Conservation (phyloP, 2,329 filamentous ascomycete genomes). For the Pochonia chlamydosporia region DNA sequence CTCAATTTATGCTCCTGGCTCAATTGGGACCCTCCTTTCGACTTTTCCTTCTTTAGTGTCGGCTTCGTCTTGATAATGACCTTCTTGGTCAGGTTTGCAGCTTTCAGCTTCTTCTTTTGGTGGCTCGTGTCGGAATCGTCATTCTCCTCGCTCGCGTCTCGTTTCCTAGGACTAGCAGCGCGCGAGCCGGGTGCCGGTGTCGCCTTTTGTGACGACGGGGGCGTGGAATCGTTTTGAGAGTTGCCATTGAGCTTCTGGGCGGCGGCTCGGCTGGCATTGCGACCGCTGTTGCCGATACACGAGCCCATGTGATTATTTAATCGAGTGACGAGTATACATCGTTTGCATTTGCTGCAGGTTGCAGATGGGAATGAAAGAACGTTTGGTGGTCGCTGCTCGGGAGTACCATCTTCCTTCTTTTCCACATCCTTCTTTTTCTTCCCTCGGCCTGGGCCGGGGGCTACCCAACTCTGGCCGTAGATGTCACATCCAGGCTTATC, state of each 20-base stretch:
- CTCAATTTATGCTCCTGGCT: conserved; percentile 41
- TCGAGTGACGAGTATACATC: conserved; percentile 58
- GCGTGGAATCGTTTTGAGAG: conserved; percentile 50
- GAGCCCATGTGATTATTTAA: conserved; percentile 65
- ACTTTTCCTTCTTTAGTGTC: conserved; percentile 48
- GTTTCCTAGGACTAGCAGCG: conserved; percentile 50
- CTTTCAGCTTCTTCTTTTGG: conserved; percentile 57
- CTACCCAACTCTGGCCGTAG: conserved; percentile 76
- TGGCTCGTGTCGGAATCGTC: conserved; percentile 43
- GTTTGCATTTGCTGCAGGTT: conserved; percentile 62
- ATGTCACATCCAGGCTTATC: conserved; percentile 73
- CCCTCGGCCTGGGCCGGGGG: conserved; percentile 62
- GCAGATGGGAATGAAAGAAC: conserved; percentile 60
- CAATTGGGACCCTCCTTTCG: conserved; percentile 43
- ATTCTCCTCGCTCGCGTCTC: conserved; percentile 51
- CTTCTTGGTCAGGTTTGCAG: conserved; percentile 41
- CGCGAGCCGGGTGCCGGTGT: conserved; percentile 52
- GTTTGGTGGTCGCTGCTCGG: conserved; percentile 53
- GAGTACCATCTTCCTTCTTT: conserved; percentile 46
- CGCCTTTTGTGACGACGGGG: conserved; percentile 57
- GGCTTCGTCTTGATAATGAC: conserved; percentile 50
- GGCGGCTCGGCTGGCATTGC: conserved; percentile 56
- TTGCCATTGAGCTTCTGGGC: conserved; percentile 57
- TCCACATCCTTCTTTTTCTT: conserved; percentile 77
- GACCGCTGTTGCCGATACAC: conserved; percentile 60